A percentile compares a stretch with the other conserved stretches of the same genome.
Conservation (phyloP, 176 grass and related monocot genomes). For the Raddia guianensis region DNA sequence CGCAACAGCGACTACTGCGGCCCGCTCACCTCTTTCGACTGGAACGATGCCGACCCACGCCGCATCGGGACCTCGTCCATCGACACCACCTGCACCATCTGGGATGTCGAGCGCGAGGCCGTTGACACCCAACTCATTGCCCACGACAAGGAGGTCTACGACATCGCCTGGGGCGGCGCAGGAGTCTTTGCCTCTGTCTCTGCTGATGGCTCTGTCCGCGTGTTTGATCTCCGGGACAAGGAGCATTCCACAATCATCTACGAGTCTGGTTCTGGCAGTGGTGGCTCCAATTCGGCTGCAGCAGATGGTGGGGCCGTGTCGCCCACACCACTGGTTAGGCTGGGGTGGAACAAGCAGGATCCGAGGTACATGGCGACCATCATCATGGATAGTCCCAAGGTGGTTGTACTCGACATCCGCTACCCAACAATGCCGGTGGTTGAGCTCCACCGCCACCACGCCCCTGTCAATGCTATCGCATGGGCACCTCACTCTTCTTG, state of each 20-base stretch:
- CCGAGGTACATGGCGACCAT: slow-evolving; percentile 99
- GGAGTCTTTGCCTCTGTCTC: slow-evolving; percentile 95
- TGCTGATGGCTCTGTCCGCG: slow-evolving; percentile 85
- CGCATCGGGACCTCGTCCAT: slow-evolving; percentile 90
- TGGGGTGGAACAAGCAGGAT: slow-evolving; percentile 99
- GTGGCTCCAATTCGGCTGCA: slow-evolving; percentile 53
- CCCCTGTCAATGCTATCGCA: slow-evolving; percentile 85
- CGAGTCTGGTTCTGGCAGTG: slow-evolving; percentile 57
- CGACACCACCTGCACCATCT: slow-evolving; percentile 96
- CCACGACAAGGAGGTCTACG: slow-evolving; percentile 98
- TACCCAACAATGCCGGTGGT: slow-evolving; percentile 92
- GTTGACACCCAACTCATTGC: slow-evolving; percentile 99
- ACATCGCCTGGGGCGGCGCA: slow-evolving; percentile 96
- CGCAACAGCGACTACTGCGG: slow-evolving; percentile 96
- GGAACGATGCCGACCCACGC: slow-evolving; percentile 95
- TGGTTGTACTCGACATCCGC: slow-evolving; percentile 93
- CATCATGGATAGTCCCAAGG: slow-evolving; percentile 99
- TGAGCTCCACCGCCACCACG: slow-evolving; percentile 93
- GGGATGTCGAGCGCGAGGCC: slow-evolving; percentile 92
- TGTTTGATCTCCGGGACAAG: slow-evolving; percentile 98
- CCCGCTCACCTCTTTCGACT: slow-evolving; percentile 95
- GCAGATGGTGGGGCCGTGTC: slow-evolving; percentile 44
- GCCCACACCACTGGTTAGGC: slow-evolving; percentile 69
- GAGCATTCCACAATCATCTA: slow-evolving; percentile 99
- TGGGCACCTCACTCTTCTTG: slow-evolving; percentile 97